phyloP scores from a whole-genome alignment of 1,284 basidiomycete species.

The Tremellales sp. region DNA sequence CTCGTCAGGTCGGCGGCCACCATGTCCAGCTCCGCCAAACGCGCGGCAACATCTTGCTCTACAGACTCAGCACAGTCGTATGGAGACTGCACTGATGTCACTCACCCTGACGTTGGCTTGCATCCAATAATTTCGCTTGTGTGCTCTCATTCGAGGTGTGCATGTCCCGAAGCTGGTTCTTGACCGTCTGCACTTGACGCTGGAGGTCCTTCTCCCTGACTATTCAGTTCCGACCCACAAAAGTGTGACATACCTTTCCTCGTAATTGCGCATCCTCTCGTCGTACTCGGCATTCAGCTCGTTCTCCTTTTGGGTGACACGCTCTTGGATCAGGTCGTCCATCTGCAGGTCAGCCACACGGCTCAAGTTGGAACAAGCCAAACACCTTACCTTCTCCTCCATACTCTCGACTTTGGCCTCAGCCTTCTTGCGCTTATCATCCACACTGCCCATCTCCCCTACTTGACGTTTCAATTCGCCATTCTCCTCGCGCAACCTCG shows the following conservation, averaged over 20 bases:
- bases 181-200: slow-evolving; percentile 75
- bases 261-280: slow-evolving; percentile 89
- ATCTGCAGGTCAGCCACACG: slow-evolving; percentile 55
- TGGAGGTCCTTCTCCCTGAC: slow-evolving; percentile 83
- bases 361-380: not conserved
- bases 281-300: slow-evolving; percentile 95
- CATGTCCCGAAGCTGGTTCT: slow-evolving; percentile 82
- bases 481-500: slow-evolving; percentile 71
- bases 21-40: slow-evolving; percentile 86
- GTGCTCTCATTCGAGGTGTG: slow-evolving; percentile 85
- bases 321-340: slow-evolving; percentile 82
- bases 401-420: slow-evolving; percentile 69
- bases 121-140: slow-evolving; percentile 84
- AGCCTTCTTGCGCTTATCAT: slow-evolving; percentile 70
- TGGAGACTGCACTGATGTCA: not conserved
- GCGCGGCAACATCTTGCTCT: slow-evolving; percentile 86
- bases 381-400: slow-evolving; percentile 66
- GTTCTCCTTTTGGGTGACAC: slow-evolving; percentile 83
- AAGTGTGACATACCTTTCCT: slow-evolving; percentile 65
- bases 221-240: not conserved
- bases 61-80: slow-evolving; percentile 14
- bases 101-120: slow-evolving; percentile 77
- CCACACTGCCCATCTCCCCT: slow-evolving; percentile 60
- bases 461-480: slow-evolving; percentile 67
- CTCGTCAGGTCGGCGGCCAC: slow-evolving; percentile 86